Evolutionary conservation across 2,329 filamentous ascomycete species (phyloP), one percentile per base, ranked within the genome.

Genomic region (Malbranchea zuffiana): DNA sequence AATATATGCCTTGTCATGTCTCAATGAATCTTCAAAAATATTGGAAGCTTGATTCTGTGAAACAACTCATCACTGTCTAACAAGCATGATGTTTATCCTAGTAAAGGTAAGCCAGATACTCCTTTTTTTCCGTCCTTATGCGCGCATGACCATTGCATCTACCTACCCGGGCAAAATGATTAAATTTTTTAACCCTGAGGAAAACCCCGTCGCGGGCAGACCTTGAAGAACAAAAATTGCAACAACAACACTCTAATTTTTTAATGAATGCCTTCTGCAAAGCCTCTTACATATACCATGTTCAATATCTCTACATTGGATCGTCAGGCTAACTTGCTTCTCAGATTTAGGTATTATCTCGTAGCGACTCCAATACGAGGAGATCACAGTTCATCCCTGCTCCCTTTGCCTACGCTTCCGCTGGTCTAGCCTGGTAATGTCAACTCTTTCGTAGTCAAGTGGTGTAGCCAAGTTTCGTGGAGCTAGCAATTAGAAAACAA

Each of bases 191-290:
- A 78, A 78, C 74, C 65, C 74, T 66, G 67, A 76, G 57, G 55
- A 53, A 45, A 60, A 53, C 59, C n/a, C n/a, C n/a, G n/a, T n/a
- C n/a, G 55, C 57, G 56, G 51, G 49, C 48, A 44, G 45, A 52
- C 66, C 40, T 60, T 76, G 74, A 74, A 62, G 72, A 75, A 57
- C 48, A 61, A 69, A 68, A 69, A 63, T 65, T 48, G 67, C 69
- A 75, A 74, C 72, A 74, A 71, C 66, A 72, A 72, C 67, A 78
- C 72, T 78, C 73, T 78, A 78, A 78, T 78, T 78, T 78, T 78
- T 78, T 77, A 59, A 71, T 77, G 74, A 78, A n/a, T n/a, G n/a
- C n/a, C n/a, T n/a, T n/a, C n/a, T n/a, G n/a, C n/a, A n/a, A n/a
- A n/a, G n/a, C 61, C 55, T 56, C 56, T 10, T 28, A n/a, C 29